Evolutionary conservation across 306 rosid species (phyloP), one percentile per base, ranked within the genome.

Genomic region (Datisca glomerata): DNA sequence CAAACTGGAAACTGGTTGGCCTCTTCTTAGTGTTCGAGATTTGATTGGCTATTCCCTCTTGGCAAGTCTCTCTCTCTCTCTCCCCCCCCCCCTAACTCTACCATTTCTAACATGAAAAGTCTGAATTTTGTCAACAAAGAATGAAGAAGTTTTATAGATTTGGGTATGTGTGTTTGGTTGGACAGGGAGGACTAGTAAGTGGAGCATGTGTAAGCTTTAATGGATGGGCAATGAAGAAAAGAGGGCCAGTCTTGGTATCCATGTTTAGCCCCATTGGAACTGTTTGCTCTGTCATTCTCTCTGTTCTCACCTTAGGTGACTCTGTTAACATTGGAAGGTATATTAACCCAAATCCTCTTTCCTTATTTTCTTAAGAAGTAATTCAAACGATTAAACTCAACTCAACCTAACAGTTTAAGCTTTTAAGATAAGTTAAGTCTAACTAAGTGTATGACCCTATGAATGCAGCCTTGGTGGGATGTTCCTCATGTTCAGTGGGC

Each of bases 141-240:
- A n/a, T n/a, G n/a, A n/a, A n/a, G n/a, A n/a, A n/a, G n/a, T n/a
- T n/a, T n/a, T n/a, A n/a, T n/a, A n/a, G n/a, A n/a, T n/a, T n/a
- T n/a, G n/a, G n/a, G n/a, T n/a, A n/a, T n/a, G n/a, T 12, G 11
- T 15, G 2, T 0, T 8, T 37, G 17, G 10, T 18, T 12, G 31
- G 18, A 40, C 63, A 89, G 95, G 79, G 49, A 24, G 97, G 97
- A 60, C 51, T 43, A 6, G 65, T 75, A 50, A 61, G 71, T 57
- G 95, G 97, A 57, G 68, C 49, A 46, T 58, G 72, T 50, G 11
- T 80, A 21, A 77, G 93, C 70, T 80, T 89, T 74, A 70, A 64
- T 4, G 86, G 86, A 18, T 89, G 97, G 95, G 93, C 95, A 48
- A 64, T 89, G 52, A 80, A 66, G 74, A 83, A 80, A 52, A 85